A percentile compares a stretch with the other conserved stretches of the same genome.
These are phyloP conservation scores for Withania somnifera DNA, from an alignment of 305 asterid species.

Conservation along the genomic window DNA sequence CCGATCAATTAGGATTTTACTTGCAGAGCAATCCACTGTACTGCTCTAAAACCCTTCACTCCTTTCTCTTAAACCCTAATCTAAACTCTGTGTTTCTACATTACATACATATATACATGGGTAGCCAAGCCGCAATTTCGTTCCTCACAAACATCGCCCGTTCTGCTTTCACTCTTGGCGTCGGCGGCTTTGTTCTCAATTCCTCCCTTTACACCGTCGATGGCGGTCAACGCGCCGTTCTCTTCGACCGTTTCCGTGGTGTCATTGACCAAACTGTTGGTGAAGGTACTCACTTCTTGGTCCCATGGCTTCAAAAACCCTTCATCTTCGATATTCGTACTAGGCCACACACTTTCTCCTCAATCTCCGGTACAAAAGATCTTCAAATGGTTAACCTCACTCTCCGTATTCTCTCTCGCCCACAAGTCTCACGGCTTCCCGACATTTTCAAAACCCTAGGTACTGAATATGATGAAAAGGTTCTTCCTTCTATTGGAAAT, in stretches of 20 bases:
- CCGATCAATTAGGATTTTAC: background rate
- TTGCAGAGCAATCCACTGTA: background rate
- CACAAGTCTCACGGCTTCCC: constrained; percentile 25
- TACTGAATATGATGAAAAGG: constrained; percentile 32
- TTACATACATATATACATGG: constrained; percentile 19
- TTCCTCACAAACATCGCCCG: constrained; percentile 58
- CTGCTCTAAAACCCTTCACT: background rate
- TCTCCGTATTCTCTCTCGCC: constrained; percentile 31
- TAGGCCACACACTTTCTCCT: constrained; percentile 68
- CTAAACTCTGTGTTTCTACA: background rate
- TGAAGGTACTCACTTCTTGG: constrained; percentile 74
- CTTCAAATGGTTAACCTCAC: constrained; percentile 55
- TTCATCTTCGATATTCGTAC: constrained; percentile 82
- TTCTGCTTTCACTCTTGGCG: constrained; percentile 51
- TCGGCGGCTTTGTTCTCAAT: constrained; percentile 33
- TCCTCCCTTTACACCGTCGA: background rate
- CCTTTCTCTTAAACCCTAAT: background rate
- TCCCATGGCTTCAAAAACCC: constrained; percentile 88
- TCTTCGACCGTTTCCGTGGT: constrained; percentile 84
- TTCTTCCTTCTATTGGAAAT: constrained; percentile 38
- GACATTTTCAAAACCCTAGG: constrained; percentile 35
- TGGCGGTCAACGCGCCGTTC: constrained; percentile 49
- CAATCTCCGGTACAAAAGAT: constrained; percentile 85
- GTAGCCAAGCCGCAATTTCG: constrained; percentile 46
- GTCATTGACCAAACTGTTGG: constrained; percentile 60